phyloP scores from a whole-genome alignment of 1,139 yeast species.

The Ogataea hybrid region DNA sequence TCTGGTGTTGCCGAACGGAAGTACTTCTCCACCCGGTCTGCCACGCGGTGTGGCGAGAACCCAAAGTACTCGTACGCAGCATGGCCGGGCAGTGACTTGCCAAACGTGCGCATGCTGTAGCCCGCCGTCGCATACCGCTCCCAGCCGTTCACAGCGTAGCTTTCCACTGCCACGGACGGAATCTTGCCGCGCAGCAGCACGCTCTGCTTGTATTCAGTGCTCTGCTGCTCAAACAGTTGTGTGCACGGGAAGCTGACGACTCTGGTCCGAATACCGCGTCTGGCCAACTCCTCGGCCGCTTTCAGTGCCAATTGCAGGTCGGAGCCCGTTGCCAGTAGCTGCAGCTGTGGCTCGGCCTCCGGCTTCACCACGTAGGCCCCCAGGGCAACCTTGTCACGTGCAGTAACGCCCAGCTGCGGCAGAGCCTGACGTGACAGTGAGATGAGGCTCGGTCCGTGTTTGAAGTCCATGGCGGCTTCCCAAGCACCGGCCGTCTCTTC shows the following conservation, averaged over 20 bases:
- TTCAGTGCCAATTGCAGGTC: constrained; percentile 86
- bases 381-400: constrained; percentile 84
- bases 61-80: constrained; percentile 82
- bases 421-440: constrained; percentile 97
- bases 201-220: constrained; percentile 71
- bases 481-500: constrained; percentile 98
- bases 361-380: constrained; percentile 86
- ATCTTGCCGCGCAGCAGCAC: constrained; percentile 74
- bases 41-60: constrained; percentile 90
- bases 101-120: constrained; percentile 92
- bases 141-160: constrained; percentile 91
- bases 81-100: constrained; percentile 92
- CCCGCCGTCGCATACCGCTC: constrained; percentile 94
- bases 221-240: constrained; percentile 83
- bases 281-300: constrained; percentile 66
- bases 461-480: constrained; percentile 68
- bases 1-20: constrained; percentile 6
- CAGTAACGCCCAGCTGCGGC: constrained; percentile 85
- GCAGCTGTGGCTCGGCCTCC: constrained; percentile 64
- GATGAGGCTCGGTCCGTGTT: constrained; percentile 66
- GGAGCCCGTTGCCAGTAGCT: constrained; percentile 91
- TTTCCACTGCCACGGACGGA: constrained; percentile 94
- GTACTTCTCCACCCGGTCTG: constrained; percentile 63
- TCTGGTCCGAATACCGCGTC: constrained; percentile 64
- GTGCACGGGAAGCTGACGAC: constrained; percentile 94